Evolutionary conservation across 331 rosid genomes (phyloP).

Genomic region (Phaseolus coccineus): DNA sequence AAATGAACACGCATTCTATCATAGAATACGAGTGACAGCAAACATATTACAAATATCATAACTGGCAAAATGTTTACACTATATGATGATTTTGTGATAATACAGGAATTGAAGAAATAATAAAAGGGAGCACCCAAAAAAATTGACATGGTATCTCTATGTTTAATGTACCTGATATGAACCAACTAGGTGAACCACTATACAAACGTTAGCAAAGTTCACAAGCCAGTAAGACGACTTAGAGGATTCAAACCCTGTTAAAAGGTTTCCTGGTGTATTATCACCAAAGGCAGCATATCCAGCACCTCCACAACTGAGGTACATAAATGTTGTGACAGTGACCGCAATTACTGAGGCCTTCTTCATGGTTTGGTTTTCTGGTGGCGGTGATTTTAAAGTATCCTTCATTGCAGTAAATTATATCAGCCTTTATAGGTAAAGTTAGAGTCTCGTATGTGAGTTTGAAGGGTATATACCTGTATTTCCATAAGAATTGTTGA

Average conservation of each 20-base stretch:
- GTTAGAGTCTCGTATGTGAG: constrained; percentile 17
- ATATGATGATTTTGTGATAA: constrained; percentile 15
- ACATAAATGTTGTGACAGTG: constrained; percentile 56
- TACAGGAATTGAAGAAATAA: constrained; percentile 13
- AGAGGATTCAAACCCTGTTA: constrained; percentile 63
- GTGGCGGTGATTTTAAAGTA: constrained; percentile 74
- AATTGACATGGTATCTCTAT: constrained; percentile 7
- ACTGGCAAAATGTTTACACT: constrained; percentile 18
- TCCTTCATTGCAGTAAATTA: constrained; percentile 57
- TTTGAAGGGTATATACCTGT: constrained; percentile 53
- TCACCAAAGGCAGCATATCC: constrained; percentile 83
- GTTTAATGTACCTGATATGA: constrained; percentile 68
- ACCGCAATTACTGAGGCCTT: constrained; percentile 64
- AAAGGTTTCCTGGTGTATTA: constrained; percentile 70
- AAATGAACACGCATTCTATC: constrained; percentile 16
- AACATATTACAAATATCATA: constrained; percentile 3
- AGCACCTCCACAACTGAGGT: constrained; percentile 62
- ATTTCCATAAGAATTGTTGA: constrained; percentile 69
- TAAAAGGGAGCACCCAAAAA: not conserved
- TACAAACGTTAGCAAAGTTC: constrained; percentile 59
- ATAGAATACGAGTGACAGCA: not conserved
- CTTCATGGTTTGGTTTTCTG: constrained; percentile 74
- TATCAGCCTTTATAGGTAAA: constrained; percentile 34
- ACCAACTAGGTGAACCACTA: constrained; percentile 72
- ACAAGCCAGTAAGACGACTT: constrained; percentile 65